Evolutionary conservation across 129 eudicot genomes (phyloP), one percentile per base, ranked within the genome.

Genomic region (Solidago caesia): DNA sequence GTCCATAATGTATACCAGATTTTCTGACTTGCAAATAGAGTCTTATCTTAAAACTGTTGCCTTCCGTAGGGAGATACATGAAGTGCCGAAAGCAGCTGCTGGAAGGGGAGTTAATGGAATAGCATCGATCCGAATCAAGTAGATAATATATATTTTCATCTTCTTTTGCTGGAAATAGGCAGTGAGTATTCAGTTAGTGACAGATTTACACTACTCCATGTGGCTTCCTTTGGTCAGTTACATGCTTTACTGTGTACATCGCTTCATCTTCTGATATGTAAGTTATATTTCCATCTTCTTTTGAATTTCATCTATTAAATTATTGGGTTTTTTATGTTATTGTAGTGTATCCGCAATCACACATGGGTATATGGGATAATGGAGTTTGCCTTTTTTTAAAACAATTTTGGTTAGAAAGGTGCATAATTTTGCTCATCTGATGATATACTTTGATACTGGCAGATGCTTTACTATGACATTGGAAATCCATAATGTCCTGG

Each of bases 31-130:
- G 56, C 98, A 93, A 79, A 90, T 90, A 77, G 88, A 93, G 78
- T 47, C 98, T 75, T 93, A 93, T 82, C 96, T 93, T 15, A 93
- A 93, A 81, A 93, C 98, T 12, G 98, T 93, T 70, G 98, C 98
- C 71, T 90, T 93, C 64, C 96, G 98, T 68, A 87, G 98, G 69
- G 98, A 93, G 79, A 93, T 93, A 64, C 88, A 87, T 83, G 89
- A 77, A 81, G 98, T 93, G 79, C 98, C 82, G 83, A 93, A 88
- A 80, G 83, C 92, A 83, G 98, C 98, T 79, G 92, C 87, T 70
- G 97, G 98, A 68, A 85, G 86, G 75, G 97, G 92, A 53, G 70
- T 93, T 44, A 91, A 84, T 76, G 98, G 98, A 51, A 87, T 93
- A 79, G 98, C 98, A n/a, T n/a, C n/a, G n/a, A 39, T 93, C 98